A percentile compares a stretch with the other conserved stretches of the same genome.
Evolutionary conservation across 1,284 basidiomycete species (phyloP).

Genomic region (Trametes polyzona): DNA sequence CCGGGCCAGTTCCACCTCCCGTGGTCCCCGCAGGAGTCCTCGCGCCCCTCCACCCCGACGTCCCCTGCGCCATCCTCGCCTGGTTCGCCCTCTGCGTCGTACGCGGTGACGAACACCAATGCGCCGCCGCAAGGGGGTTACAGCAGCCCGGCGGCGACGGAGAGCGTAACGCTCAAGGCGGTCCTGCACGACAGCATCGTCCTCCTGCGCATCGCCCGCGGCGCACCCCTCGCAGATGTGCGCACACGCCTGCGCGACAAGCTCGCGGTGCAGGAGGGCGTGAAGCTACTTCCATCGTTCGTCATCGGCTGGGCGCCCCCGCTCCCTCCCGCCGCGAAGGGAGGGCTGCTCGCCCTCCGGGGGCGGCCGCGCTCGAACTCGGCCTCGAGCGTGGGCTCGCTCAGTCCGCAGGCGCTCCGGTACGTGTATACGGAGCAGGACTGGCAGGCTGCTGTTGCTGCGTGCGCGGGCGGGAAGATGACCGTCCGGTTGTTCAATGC

Average conservation of each 20-base stretch:
- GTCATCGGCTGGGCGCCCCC: constrained; percentile 49
- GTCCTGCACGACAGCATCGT: constrained; percentile 63
- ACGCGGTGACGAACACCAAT: not conserved
- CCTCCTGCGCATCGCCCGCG: constrained; percentile 56
- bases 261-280: constrained; percentile 60
- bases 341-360: constrained; percentile 21
- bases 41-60: constrained; percentile 27
- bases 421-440: constrained; percentile 44
- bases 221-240: constrained; percentile 50
- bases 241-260: constrained; percentile 63
- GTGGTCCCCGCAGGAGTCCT: constrained; percentile 31
- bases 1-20: constrained; percentile 39
- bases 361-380: constrained; percentile 40
- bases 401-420: constrained; percentile 32
- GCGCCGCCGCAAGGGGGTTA: constrained; percentile 9
- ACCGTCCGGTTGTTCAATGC: constrained; percentile 38
- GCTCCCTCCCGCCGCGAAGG: not conserved
- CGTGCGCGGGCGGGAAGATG: constrained; percentile 37
- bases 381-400: constrained; percentile 38
- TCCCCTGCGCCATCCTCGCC: not conserved
- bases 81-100: not conserved
- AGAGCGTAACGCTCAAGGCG: constrained; percentile 64
- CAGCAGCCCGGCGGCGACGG: constrained; percentile 22
- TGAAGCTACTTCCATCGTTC: constrained; percentile 56
- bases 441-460: constrained; percentile 43